phyloP scores from a whole-genome alignment of 1,139 yeast genomes.

The Debaryomycetaceae sp. region DNA sequence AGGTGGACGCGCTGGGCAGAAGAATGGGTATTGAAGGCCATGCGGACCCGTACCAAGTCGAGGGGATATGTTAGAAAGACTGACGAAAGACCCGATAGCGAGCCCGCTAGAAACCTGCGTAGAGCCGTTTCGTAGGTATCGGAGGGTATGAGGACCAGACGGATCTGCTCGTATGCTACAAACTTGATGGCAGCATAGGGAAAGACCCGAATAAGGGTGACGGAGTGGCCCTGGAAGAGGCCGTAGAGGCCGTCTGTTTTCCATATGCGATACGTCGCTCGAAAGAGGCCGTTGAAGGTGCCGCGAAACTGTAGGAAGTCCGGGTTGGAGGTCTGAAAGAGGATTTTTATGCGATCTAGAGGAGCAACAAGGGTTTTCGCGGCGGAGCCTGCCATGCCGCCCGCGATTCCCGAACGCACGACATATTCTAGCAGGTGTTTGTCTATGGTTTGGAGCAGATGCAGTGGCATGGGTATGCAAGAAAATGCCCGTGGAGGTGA shows the following conservation, averaged over 20 bases:
- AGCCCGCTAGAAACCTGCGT: constrained; percentile 80
- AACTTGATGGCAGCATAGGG: constrained; percentile 97
- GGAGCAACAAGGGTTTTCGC: constrained; percentile 96
- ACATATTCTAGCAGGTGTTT: constrained; percentile 73
- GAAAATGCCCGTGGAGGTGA: no score
- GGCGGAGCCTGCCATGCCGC: constrained; percentile 92
- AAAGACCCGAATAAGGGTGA: constrained; percentile 78
- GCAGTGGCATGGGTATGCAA: no score
- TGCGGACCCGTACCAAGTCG: constrained; percentile 78
- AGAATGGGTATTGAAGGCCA: constrained; percentile 70
- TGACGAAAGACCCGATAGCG: constrained; percentile 76
- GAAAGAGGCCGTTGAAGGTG: constrained; percentile 61
- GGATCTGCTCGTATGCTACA: constrained; percentile 91
- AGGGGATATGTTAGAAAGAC: constrained; percentile 89
- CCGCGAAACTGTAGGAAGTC: constrained; percentile 76
- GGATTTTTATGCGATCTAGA: constrained; percentile 82
- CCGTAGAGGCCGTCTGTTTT: constrained; percentile 67
- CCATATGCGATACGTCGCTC: constrained; percentile 63
- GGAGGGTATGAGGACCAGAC: constrained; percentile 68
- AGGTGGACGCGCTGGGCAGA: constrained; percentile 38
- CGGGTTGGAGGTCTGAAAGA: constrained; percentile 92
- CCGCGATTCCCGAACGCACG: constrained; percentile 78
- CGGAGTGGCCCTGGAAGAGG: constrained; percentile 90
- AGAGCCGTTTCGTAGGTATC: constrained; percentile 66
- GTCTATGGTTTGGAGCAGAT: constrained; percentile 25